Evolutionary conservation across 140 eudicot species (phyloP).

Genomic region (Flaveria floridana): DNA sequence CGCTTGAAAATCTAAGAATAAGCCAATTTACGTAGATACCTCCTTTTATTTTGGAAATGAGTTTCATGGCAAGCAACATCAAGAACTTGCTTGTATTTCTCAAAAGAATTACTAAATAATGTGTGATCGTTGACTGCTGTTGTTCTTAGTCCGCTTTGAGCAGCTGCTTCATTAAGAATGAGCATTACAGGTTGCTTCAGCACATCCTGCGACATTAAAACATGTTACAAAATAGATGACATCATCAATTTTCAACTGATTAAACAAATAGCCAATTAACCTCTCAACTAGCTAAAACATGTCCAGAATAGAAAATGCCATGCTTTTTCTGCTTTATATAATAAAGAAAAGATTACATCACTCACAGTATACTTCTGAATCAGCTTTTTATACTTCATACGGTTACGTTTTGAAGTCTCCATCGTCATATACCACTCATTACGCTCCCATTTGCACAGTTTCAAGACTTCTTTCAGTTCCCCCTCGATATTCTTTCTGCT

Average conservation of each 20-base stretch:
- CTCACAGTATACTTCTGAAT: constrained; percentile 82
- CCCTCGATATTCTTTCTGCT: constrained; percentile 55
- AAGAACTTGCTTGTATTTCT: constrained; percentile 48
- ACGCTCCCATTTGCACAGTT: constrained; percentile 72
- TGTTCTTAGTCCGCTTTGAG: constrained; percentile 43
- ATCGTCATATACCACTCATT: constrained; percentile 49
- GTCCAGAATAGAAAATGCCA: neutral
- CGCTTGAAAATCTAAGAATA: too few relatives aligned
- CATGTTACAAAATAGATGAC: too few relatives aligned
- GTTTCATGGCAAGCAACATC: constrained; percentile 42
- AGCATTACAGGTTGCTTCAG: constrained; percentile 77
- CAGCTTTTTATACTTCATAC: constrained; percentile 70
- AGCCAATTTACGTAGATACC: constrained; percentile 33
- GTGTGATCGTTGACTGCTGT: constrained; percentile 25
- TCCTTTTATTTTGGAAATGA: constrained; percentile 33
- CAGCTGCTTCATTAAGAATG: constrained; percentile 50
- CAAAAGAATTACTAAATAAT: constrained; percentile 41
- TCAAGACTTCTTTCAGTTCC: constrained; percentile 63
- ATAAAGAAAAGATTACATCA: constrained; percentile 3
- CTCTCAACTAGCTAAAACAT: neutral
- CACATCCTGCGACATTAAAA: constrained; percentile 50
- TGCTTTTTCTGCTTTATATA: neutral
- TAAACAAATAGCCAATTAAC: neutral
- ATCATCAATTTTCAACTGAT: neutral
- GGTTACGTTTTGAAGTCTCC: constrained; percentile 61